These are phyloP conservation scores for Globisporangium polare DNA, from an alignment of 352 stramenopile species.

Conservation along the genomic window DNA sequence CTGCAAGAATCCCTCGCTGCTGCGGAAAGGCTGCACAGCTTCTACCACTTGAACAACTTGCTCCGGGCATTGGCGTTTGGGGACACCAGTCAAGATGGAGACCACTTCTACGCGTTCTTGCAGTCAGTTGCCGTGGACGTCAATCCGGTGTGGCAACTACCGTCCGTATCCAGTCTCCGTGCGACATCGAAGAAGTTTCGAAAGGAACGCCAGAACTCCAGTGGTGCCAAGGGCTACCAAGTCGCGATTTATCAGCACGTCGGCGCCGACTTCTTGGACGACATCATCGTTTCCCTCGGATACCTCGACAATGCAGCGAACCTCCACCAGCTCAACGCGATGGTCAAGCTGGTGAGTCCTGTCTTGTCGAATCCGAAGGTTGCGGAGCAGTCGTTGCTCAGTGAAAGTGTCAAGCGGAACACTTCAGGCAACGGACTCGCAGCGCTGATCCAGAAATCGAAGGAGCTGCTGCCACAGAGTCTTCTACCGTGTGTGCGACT, in stretches of 20 bases:
- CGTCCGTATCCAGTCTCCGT: constrained; percentile 16
- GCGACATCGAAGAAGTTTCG: constrained; percentile 10
- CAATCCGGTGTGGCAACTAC: constrained; percentile 32
- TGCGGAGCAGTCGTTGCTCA: constrained; percentile 28
- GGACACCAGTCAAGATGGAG: constrained; percentile 20
- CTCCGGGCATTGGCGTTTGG: constrained; percentile 39
- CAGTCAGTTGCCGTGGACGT: constrained; percentile 19
- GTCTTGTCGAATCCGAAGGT: constrained; percentile 39
- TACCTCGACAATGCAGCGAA: constrained; percentile 49
- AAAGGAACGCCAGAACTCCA: not conserved
- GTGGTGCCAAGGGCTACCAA: constrained; percentile 9
- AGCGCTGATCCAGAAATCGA: constrained; percentile 30
- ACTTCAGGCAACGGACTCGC: constrained; percentile 10
- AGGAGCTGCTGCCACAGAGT: constrained; percentile 31
- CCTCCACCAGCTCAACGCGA: constrained; percentile 46
- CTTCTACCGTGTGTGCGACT: constrained; percentile 45
- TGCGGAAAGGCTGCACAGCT: constrained; percentile 40
- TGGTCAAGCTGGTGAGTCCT: constrained; percentile 60
- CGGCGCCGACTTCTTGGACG: constrained; percentile 52
- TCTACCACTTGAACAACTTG: constrained; percentile 51
- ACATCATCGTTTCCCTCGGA: constrained; percentile 45
- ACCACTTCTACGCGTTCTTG: constrained; percentile 23
- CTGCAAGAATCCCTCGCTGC: constrained; percentile 39
- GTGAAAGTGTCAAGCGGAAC: not conserved
- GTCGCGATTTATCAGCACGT: constrained; percentile 45